Evolutionary conservation across 768 basidiomycete genomes (phyloP).

Genomic region (Pisolithus marmoratus): DNA sequence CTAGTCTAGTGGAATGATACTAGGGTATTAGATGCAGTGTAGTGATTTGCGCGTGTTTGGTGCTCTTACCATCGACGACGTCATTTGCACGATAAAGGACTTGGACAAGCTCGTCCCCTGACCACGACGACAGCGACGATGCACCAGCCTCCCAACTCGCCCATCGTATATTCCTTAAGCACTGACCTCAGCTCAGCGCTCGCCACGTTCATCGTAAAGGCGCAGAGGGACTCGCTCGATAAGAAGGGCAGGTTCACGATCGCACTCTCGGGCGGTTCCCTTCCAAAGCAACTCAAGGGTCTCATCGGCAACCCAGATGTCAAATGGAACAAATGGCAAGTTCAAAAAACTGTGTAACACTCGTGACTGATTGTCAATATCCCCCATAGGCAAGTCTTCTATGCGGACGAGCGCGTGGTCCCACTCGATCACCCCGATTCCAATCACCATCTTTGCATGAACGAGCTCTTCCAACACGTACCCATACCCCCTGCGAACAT

Average conservation of each 20-base stretch:
- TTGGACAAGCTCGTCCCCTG: conserved; percentile 13
- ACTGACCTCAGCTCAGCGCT: conserved; percentile 58
- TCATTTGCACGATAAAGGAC: neutral
- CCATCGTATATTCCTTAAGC: conserved; percentile 69
- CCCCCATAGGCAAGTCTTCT: conserved; percentile 87
- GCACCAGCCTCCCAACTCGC: conserved; percentile 55
- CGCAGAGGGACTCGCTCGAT: conserved; percentile 83
- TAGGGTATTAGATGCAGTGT: neutral
- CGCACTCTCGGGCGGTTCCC: conserved; percentile 89
- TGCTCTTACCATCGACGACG: neutral
- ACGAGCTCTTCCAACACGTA: conserved; percentile 75
- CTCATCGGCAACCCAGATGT: conserved; percentile 60
- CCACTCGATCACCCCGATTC: conserved; percentile 91
- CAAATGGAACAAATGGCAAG: conserved; percentile 93
- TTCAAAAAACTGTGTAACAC: conserved; percentile 2
- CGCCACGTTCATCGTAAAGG: conserved; percentile 77
- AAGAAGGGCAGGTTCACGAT: conserved; percentile 89
- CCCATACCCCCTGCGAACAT: conserved; percentile 74
- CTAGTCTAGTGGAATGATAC: neutral
- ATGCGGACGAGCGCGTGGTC: conserved; percentile 93
- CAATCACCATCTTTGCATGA: conserved; percentile 74
- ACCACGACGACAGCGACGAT: conserved; percentile 14
- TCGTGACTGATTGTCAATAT: neutral
- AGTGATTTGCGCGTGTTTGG: neutral
- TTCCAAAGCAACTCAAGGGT: conserved; percentile 75